Evolutionary conservation across 495 filamentous ascomycete genomes (phyloP), one percentile per base, ranked within the genome.

Genomic region (Penicillium paradoxum): DNA sequence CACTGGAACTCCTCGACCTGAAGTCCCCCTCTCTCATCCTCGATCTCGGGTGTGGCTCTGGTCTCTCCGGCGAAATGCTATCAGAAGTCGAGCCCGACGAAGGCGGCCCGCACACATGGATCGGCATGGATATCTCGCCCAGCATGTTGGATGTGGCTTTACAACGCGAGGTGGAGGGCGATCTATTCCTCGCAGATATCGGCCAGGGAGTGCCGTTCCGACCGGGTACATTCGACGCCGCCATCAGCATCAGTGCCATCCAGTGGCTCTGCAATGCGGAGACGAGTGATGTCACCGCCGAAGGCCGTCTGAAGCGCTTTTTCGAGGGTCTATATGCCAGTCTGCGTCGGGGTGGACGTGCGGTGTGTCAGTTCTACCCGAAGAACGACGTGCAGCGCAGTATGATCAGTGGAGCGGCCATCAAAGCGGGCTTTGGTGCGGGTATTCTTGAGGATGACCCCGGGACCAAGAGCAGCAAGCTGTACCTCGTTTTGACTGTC

Each of bases 221-320:
- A 7, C 79, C 93, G 0, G 93, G 93, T 8, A 81, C 86, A 1
- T 97, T 98, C 67, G 93, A 98, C 70, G 93, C 91, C 6, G 93
- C 93, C 13, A 89, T 98, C 56, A 89, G 84, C 61, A 97, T 98
- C 62, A 87, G 82, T 68, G 93, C 93, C 2, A 88, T 98, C 25
- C 93, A 98, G 67, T 98, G 93, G 93, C 78, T 98, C 5, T 98
- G 93, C 69, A 97, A 96, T 72, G 93, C 91, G 15, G 95, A 97
- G 64, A 84, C 81, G 46, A 86, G 81, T 60, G 89, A 95, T 15
- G 91, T 92, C 8, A 86, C 80, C 9, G 82, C 90, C 0, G 77
- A 85, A 22, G 86, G 86, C 8, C 77, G 95, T 14, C 64, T 98
- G 40, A 74, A 79, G 25, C 78, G 93, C 27, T 98, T 98, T 57